A percentile compares a stretch with the other conserved stretches of the same genome.
These are phyloP conservation scores for Cordyceps cateniannulata DNA, from an alignment of 2,329 filamentous ascomycete genomes.

Conservation along the genomic window DNA sequence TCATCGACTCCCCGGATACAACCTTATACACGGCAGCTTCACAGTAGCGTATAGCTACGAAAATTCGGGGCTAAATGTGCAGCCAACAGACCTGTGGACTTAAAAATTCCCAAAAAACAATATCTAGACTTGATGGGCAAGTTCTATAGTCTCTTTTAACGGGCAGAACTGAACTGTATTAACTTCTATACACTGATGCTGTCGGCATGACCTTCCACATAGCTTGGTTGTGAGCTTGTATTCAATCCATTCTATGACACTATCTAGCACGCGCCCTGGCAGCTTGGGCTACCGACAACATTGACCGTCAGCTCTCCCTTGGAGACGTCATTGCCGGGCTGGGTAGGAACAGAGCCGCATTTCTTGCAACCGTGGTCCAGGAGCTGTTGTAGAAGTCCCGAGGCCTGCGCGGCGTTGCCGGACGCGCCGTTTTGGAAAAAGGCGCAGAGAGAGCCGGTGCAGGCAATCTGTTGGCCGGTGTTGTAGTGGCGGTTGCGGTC, in stretches of 20 bases:
- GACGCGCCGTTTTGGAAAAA: conserved; percentile 12
- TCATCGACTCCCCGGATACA: neutral
- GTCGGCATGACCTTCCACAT: too few species aligned
- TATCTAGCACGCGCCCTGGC: conserved; percentile 11
- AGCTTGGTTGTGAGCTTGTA: too few species aligned
- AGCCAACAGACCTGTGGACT: neutral
- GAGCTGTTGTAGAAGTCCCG: conserved; percentile 3
- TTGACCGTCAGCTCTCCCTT: conserved; percentile 12
- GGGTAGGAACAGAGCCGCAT: conserved; percentile 12
- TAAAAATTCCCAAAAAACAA: neutral
- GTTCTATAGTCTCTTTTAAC: too few species aligned
- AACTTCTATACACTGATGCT: neutral
- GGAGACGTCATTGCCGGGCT: conserved; percentile 13
- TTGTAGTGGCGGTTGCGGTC: conserved; percentile 13
- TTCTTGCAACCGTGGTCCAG: conserved; percentile 14
- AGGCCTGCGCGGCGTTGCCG: conserved; percentile 1
- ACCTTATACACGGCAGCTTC: neutral
- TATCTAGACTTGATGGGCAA: neutral
- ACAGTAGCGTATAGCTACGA: neutral
- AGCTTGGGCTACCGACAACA: neutral
- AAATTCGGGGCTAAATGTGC: neutral
- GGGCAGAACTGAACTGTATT: neutral
- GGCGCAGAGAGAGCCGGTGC: conserved; percentile 13
- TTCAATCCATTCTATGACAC: too few species aligned
- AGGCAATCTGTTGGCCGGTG: conserved; percentile 13